Base-by-base conservation (phyloP, 176 grass and related monocot genomes). In the Oryza nivara region DNA sequence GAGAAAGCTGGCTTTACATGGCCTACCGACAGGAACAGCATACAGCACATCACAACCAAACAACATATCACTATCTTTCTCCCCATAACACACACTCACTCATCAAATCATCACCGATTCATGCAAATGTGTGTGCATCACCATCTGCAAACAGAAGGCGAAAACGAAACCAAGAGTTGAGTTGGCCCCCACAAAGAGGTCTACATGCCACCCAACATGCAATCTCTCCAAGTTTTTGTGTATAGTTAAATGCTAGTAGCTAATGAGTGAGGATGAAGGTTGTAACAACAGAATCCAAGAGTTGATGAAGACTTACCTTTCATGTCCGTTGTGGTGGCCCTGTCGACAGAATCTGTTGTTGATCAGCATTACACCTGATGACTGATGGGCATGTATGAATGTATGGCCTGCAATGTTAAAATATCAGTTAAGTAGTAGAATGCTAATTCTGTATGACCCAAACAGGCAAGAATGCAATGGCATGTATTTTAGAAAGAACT, bases 191-290 rank as follows among this genome's bases (percentile, higher is more conserved):
- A 41, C 74, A 5, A 4, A 17, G 75, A 88, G 80, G 44, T 73
- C 34, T 49, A 84, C 74, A 56, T 45, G 74, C 74, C 67, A 78
- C 81, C 80, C 30, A 12, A 88, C 66, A 69, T 51, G 32, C 73
- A 41, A 41, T 52, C 15, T 56, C 4, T 38, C 6, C 14, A 49
- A 56, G 16, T 16, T 56, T 58, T 58, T 58, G 54, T 58, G 6
- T 63, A 63, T 77, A 22, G 43, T 44, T 44, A 44, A 44, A 44
- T 44, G 2, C 43, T 44, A 44, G 49, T 44, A 44, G 49, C 12
- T 32, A 26, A 79, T 46, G 80, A 88, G 80, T 78, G 54, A 67
- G 44, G 17, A 19, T 83, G 43, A 88, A 88, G 86, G 44, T 46
- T 48, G 80, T 13, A 54, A 58, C 79, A 35, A 7, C 12, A 79